Base-by-base conservation (phyloP, 2,329 filamentous ascomycete species). In the Teratosphaeria gauchensis region DNA sequence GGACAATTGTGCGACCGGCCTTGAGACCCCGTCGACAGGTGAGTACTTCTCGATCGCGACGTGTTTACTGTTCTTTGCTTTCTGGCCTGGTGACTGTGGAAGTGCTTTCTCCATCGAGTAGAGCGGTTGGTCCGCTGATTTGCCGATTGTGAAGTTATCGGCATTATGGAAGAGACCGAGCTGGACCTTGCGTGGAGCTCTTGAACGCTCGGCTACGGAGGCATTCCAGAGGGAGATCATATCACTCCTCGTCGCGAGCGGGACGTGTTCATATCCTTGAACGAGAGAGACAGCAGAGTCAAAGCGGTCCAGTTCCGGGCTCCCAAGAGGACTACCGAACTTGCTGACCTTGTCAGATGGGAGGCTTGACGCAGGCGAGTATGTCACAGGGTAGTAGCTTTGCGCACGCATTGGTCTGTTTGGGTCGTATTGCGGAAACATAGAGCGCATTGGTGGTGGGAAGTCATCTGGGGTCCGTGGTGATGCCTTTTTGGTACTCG, bases 361-460 rank as follows among this genome's bases (percentile, higher is more conserved):
- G 54, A 90, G 82, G 33, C 82, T 79, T 1, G 82, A 81, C 12
- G 87, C 85, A 60, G 82, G 84, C 57, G 65, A 58, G 60, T 81
- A 83, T 56, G 61, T 53, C 31, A 80, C 85, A 2, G 88, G 87
- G 54, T 81, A 87, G 73, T 92, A 91, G 53, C 82, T 74, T 68
- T 92, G 88, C 59, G 84, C 82, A 58, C 84, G 78, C 2, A 90
- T 79, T 4, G 87, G 78, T 28, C 89, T 69, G 1, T 80, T 80
- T 2, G 84, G 85, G 66, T 92, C 85, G 69, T 90, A 91, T 32
- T 82, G 80, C 7, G 88, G 88, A 66, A 92, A 92, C 66, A 92
- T 90, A 28, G 88, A 91, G 33, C 82, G 81, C 65, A 54, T 57
- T 33, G 57, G 58, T 38, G 56, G 16, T 21, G 48, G 51, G 21